Evolutionary conservation across 106 monocot genomes (phyloP), one percentile per base, ranked within the genome.

Genomic region (Dendrobium officinale): DNA sequence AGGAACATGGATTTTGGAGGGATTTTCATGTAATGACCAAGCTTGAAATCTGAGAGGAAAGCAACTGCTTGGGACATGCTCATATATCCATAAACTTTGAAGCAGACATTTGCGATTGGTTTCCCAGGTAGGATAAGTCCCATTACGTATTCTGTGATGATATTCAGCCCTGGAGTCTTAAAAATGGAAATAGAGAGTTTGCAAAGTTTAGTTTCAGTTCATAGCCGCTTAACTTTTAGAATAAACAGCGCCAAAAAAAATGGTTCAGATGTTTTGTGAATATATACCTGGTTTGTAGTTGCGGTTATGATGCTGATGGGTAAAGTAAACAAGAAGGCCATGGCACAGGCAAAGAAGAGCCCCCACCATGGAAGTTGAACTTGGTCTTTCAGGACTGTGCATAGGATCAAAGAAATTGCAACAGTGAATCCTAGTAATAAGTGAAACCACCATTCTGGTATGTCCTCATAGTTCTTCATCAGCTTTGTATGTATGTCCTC

Each of bases 351-450:
- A 45, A 97, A 94, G 66, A 94, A 54, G 61, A 97, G 90, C 0
- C 90, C 94, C 94, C 96, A 97, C 92, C 94, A 92, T 56, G 88
- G 93, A 2, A 97, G 92, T 82, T 97, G 96, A 78, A 97, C 92
- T 77, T 97, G 77, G 49, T 89, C 59, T 79, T 89, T 90, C 73
- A 97, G 64, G n/a, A 88, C 20, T 13, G 84, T 94, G 86, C 94
- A 92, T 27, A 97, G 88, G 78, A 92, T 61, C 7, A 97, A n/a
- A 20, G 96, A 89, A 27, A 92, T 59, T 2, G 79, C 74, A 13
- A 92, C 9, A 5, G 92, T 86, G 26, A 86, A 8, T 1, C n/a
- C 75, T n/a, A 94, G 83, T 66, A 92, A 49, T 1, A 26, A 27
- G 74, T 94, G 75, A 72, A 97, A 97, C 96, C 96, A 97, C 96